Percentiles rank a stretch among this genome's conserved stretches.
These are phyloP conservation scores for Aquilaria agallochum DNA, from an alignment of 441 rosid genomes.

Conservation along the genomic window DNA sequence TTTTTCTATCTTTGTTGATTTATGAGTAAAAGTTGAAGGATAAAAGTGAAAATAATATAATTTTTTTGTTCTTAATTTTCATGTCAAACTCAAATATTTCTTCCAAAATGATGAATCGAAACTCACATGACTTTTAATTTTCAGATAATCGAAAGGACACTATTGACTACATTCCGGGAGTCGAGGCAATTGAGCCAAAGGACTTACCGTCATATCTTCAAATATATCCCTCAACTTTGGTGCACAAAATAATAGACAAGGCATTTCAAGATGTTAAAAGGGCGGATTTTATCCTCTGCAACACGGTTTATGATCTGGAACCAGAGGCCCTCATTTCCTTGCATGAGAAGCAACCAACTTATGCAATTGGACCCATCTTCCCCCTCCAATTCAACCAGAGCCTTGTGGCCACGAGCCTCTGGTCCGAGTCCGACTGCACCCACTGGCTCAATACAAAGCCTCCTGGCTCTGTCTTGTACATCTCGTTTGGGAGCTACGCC, in stretches of 20 bases:
- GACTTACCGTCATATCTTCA: conserved; percentile 59
- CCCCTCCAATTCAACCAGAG: conserved; percentile 31
- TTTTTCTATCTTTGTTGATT: too few relatives aligned
- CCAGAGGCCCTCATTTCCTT: conserved; percentile 31
- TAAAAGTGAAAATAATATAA: too few relatives aligned
- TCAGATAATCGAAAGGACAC: conserved; percentile 38
- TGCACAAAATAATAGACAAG: conserved; percentile 36
- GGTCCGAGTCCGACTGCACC: conserved; percentile 61
- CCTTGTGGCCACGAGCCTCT: conserved; percentile 42
- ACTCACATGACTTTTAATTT: neutral
- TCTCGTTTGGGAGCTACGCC: conserved; percentile 58
- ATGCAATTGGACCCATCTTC: conserved; percentile 58
- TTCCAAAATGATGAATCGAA: too few relatives aligned
- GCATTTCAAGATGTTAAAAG: conserved; percentile 45
- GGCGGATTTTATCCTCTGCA: conserved; percentile 52
- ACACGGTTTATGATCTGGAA: conserved; percentile 56
- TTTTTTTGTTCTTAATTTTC: too few relatives aligned
- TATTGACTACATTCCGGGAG: conserved; percentile 66
- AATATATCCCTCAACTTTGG: conserved; percentile 29
- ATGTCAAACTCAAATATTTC: too few relatives aligned
- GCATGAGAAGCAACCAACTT: conserved; percentile 21
- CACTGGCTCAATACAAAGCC: conserved; percentile 54
- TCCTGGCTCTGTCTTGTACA: conserved; percentile 44
- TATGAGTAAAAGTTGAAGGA: too few relatives aligned
- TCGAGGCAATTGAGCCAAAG: conserved; percentile 35